phyloP scores from a whole-genome alignment of 2,329 filamentous ascomycete genomes.

The Dendryphion nanum region DNA sequence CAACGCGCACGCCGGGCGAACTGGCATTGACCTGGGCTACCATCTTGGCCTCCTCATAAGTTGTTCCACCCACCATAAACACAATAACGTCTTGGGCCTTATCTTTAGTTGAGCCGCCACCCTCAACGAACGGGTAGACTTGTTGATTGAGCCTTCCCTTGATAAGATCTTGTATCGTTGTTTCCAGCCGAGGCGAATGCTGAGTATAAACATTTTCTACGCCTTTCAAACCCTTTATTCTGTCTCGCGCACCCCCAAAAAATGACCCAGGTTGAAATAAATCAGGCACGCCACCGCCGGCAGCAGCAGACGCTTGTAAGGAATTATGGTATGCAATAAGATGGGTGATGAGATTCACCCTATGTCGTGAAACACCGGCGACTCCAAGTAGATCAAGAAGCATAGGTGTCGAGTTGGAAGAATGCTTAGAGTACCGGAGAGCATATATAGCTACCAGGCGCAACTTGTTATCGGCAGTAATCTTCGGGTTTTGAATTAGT shows the following conservation, averaged over 20 bases:
- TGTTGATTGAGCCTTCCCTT: conserved; percentile 85
- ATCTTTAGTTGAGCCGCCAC: conserved; percentile 79
- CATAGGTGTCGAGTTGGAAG: conserved; percentile 78
- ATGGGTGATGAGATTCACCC: conserved; percentile 77
- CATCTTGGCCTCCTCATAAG: conserved; percentile 96
- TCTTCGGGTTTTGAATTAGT: conserved; percentile 75
- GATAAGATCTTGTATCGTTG: conserved; percentile 86
- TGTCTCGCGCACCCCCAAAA: conserved; percentile 81
- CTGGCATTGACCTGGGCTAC: conserved; percentile 92
- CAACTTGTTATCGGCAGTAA: conserved; percentile 80
- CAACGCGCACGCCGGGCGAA: conserved; percentile 82
- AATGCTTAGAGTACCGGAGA: conserved; percentile 83
- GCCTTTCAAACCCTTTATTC: conserved; percentile 92
- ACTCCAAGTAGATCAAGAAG: conserved; percentile 83
- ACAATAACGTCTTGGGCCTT: conserved; percentile 96
- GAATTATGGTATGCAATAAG: conserved; percentile 84
- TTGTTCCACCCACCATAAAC: conserved; percentile 90
- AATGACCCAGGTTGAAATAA: conserved; percentile 87
- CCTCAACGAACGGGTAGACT: conserved; percentile 91
- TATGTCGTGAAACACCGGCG: conserved; percentile 72
- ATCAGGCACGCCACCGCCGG: conserved; percentile 79
- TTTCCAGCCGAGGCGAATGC: conserved; percentile 84
- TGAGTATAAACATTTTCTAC: conserved; percentile 99
- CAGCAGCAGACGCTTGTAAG: conserved; percentile 66
- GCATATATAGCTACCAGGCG: conserved; percentile 92